Percentiles rank a stretch among this genome's conserved stretches.
Evolutionary conservation across 2,329 filamentous ascomycete genomes (phyloP).

Genomic region (Epichloe amarillans): DNA sequence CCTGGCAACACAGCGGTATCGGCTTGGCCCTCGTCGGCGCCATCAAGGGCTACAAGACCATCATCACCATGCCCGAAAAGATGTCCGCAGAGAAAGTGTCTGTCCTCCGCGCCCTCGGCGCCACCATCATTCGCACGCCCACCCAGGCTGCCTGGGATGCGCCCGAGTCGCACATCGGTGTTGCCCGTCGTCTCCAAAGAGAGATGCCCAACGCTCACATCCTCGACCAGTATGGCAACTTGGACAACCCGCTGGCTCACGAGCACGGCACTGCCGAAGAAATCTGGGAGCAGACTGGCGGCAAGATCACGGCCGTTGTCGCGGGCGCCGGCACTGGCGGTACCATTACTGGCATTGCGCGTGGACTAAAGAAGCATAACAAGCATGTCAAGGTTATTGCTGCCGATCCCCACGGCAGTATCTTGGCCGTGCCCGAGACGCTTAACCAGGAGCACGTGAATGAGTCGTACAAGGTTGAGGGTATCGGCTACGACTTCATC

Average conservation of each 20-base stretch:
- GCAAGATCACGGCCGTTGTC: constrained; percentile 69
- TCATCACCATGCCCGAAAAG: constrained; percentile 97
- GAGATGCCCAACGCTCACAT: constrained; percentile 97
- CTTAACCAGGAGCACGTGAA: constrained; percentile 74
- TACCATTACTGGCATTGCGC: constrained; percentile 81
- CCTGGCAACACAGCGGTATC: constrained; percentile 47
- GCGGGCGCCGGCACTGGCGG: constrained; percentile 92
- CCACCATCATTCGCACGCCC: constrained; percentile 94
- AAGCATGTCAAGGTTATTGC: constrained; percentile 75
- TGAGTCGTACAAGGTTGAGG: constrained; percentile 91
- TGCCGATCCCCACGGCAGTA: constrained; percentile 84
- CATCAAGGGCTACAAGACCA: constrained; percentile 95
- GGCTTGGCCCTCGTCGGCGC: constrained; percentile 87
- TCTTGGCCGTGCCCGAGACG: constrained; percentile 66
- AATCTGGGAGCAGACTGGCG: constrained; percentile 83
- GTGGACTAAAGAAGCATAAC: constrained; percentile 79
- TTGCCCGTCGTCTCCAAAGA: constrained; percentile 78
- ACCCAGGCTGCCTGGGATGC: constrained; percentile 91
- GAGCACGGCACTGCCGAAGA: constrained; percentile 91
- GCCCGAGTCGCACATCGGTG: constrained; percentile 93
- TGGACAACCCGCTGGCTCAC: constrained; percentile 84
- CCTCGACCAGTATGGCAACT: constrained; percentile 87
- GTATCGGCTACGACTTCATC: constrained; percentile 97
- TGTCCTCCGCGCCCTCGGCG: constrained; percentile 82
- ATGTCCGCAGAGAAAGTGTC: constrained; percentile 98